Conservation (phyloP, 1,139 yeast species). For the Yamadazyma friedrichii region DNA sequence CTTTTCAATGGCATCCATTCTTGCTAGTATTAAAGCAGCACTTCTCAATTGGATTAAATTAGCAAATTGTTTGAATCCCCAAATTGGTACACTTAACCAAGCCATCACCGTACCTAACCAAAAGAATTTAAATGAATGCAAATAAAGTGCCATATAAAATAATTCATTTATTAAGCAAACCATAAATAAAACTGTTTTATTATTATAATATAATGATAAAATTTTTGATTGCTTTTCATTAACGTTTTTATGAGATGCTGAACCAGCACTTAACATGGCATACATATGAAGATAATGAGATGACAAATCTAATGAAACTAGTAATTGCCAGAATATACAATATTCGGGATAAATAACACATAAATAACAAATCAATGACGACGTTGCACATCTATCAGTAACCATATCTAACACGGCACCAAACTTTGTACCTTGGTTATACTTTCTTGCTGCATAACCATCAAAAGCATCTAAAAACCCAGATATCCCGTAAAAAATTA, state of each 20-base stretch:
- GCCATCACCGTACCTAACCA: conserved; percentile 70
- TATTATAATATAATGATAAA: conserved; percentile 81
- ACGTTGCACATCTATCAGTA: conserved; percentile 95
- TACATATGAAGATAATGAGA: conserved; percentile 99
- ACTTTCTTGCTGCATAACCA: conserved; percentile 91
- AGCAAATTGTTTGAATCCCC: conserved; percentile 88
- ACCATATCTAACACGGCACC: conserved; percentile 99
- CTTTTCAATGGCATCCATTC: conserved; percentile 68
- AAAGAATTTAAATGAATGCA: conserved; percentile 63
- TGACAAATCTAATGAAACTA: conserved; percentile 86
- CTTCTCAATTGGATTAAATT: conserved; percentile 84
- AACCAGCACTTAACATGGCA: conserved; percentile 82
- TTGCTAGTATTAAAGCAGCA: conserved; percentile 82
- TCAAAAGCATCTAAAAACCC: conserved; percentile 95
- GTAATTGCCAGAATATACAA: conserved; percentile 73
- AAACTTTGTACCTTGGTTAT: conserved; percentile 83
- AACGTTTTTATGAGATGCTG: conserved; percentile 80
- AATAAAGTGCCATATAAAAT: conserved; percentile 86
- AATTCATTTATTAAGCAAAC: conserved; percentile 93
- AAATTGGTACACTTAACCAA: conserved; percentile 73
- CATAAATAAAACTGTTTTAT: conserved; percentile 75
- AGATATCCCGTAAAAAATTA: conserved; percentile 76
- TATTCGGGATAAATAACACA: conserved; percentile 73
- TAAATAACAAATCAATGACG: conserved; percentile 82
- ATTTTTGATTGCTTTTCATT: conserved; percentile 69